These are phyloP conservation scores for Patellifolia procumbens DNA, from an alignment of 179 eudicot species.

Conservation along the genomic window DNA sequence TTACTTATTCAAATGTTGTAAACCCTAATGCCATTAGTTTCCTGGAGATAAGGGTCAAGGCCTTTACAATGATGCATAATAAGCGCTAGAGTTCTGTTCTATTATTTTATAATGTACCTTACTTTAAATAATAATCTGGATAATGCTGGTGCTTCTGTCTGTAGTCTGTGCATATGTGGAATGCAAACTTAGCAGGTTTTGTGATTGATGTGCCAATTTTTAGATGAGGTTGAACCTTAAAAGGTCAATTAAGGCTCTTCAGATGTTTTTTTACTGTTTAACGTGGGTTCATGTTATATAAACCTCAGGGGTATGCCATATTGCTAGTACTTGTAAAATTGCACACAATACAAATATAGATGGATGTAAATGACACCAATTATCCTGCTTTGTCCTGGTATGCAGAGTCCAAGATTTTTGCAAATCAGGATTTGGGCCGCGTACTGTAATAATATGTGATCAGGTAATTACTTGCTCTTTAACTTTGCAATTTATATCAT, in stretches of 20 bases:
- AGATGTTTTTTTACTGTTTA: not conserved
- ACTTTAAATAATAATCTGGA: not conserved
- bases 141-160: not conserved
- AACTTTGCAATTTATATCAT: not conserved
- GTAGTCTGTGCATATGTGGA: not conserved
- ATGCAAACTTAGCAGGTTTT: not conserved
- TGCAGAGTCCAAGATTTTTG: slow-evolving; percentile 44
- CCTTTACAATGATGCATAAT: not conserved
- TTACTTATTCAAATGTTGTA: not conserved
- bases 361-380: not conserved
- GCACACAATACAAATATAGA: not conserved
- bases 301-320: not conserved
- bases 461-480: slow-evolving; percentile 38
- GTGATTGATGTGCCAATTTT: not conserved
- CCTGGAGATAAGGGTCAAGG: no score
- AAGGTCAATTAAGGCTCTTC: not conserved
- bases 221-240: not conserved
- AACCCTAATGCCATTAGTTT: not conserved
- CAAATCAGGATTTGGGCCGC: slow-evolving; percentile 44
- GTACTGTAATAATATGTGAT: slow-evolving; percentile 51
- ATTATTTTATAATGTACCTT: not conserved
- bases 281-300: not conserved
- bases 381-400: not conserved
- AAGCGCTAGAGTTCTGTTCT: not conserved
- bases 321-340: not conserved